Percentiles rank a stretch among this genome's conserved stretches.
phyloP scores from a whole-genome alignment of 768 basidiomycete genomes.

The Termitomyces sp. region DNA sequence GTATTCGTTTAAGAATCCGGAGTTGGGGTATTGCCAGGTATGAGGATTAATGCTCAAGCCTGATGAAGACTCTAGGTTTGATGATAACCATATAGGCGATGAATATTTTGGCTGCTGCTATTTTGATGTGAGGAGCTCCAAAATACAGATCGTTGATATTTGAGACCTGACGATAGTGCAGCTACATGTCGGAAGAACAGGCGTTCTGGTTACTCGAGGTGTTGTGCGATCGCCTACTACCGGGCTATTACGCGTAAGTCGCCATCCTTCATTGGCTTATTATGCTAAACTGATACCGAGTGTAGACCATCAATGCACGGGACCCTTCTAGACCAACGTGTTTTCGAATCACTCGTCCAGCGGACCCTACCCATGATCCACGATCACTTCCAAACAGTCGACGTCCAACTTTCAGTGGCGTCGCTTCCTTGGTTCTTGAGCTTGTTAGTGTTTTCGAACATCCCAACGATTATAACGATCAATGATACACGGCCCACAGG shows the following conservation, averaged over 20 bases:
- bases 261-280: not conserved
- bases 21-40: slow-evolving; percentile 93
- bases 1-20: slow-evolving; percentile 94
- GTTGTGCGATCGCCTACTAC: slow-evolving; percentile 89
- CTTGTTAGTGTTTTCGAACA: slow-evolving; percentile 53
- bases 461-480: not conserved
- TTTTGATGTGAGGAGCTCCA: slow-evolving; percentile 71
- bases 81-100: slow-evolving; percentile 65
- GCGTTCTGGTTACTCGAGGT: slow-evolving; percentile 97
- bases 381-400: slow-evolving; percentile 86
- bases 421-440: slow-evolving; percentile 98
- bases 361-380: slow-evolving; percentile 90
- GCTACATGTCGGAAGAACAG: slow-evolving; percentile 99
- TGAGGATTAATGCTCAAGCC: slow-evolving; percentile 15
- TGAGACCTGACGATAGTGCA: slow-evolving; percentile 29
- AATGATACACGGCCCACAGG: slow-evolving; percentile 32
- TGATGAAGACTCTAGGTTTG: slow-evolving; percentile 2
- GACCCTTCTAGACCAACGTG: slow-evolving; percentile 95
- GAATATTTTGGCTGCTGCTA: slow-evolving; percentile 97
- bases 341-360: slow-evolving; percentile 92
- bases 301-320: slow-evolving; percentile 96
- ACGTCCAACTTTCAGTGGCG: slow-evolving; percentile 96
- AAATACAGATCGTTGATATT: not conserved
- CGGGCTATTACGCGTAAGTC: slow-evolving; percentile 93
- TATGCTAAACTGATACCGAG: slow-evolving; percentile 7